Base-by-base conservation (phyloP, 1,284 basidiomycete species). In the Sanghuangporus baumii region DNA sequence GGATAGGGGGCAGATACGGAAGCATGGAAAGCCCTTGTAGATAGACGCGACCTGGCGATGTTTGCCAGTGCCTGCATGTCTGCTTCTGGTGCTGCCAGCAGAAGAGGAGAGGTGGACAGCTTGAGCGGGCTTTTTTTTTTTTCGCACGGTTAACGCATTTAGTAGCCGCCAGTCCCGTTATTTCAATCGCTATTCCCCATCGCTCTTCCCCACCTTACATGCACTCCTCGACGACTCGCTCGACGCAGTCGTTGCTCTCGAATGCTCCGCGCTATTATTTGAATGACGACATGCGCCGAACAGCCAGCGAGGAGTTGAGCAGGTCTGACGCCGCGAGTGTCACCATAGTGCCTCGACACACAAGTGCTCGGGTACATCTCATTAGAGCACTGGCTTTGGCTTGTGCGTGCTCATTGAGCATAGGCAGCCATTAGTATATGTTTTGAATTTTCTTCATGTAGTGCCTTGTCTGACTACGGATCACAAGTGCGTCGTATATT, bases 341-440 rank as follows among this genome's bases (percentile, higher is more conserved):
- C 43, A 20, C 43, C 26, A 31, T 31, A 48, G 41, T 40, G 20
- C 50, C 52, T 56, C 38, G 40, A 23, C 43, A 14, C 46, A 64
- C 66, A 34, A 60, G 67, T 65, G 60, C 71, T 16, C 67, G 79
- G 65, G 79, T 80, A 2, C 77, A 78, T 56, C 72, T 84, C 65
- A 75, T 89, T 26, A 78, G 87, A 50, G 70, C 74, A 1, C 68
- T 90, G 26, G 90, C 90, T 7, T 76, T 92, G 6, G 70, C 90
- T 1, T 90, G 88, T 66, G 88, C 88, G 26, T 91, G 89, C 70
- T 85, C 84, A 50, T 73, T 92, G 68, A 89, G 87, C 66, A 76
- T 91, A 48, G 89, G 89, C 26, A 85, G 84, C 66, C 89, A 91
- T 70, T 92, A 89, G 88, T 89, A 69, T 89, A 69, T 64, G 84